A percentile compares a stretch with the other conserved stretches of the same genome.
These are phyloP conservation scores for Cryomyces antarcticus DNA, from an alignment of 495 filamentous ascomycete genomes.

Conservation along the genomic window DNA sequence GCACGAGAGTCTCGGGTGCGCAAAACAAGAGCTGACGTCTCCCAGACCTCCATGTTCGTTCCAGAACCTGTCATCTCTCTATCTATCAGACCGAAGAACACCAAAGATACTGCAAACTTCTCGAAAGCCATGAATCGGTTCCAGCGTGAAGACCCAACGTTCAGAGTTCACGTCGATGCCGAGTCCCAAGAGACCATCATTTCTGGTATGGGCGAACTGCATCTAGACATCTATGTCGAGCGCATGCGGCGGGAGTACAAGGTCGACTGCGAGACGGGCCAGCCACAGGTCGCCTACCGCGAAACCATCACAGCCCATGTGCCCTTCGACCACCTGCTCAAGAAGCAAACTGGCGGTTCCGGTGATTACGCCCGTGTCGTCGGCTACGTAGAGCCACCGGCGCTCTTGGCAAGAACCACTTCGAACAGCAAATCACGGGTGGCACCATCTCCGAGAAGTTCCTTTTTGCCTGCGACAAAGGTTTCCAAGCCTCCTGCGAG, in stretches of 20 bases:
- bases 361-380: slow-evolving; percentile 91
- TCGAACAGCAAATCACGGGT: slow-evolving; percentile 70
- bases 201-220: slow-evolving; percentile 94
- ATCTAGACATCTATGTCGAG: slow-evolving; percentile 95
- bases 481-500: slow-evolving; percentile 65
- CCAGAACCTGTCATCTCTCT: slow-evolving; percentile 96
- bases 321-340: slow-evolving; percentile 81
- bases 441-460: slow-evolving; percentile 93
- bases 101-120: slow-evolving; percentile 84
- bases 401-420: slow-evolving; percentile 52
- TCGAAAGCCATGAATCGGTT: slow-evolving; percentile 97
- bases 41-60: slow-evolving; percentile 78
- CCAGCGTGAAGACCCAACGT: slow-evolving; percentile 96
- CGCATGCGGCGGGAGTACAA: slow-evolving; percentile 95
- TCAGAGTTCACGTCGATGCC: slow-evolving; percentile 76
- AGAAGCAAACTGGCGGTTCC: slow-evolving; percentile 89
- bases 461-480: slow-evolving; percentile 88
- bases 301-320: slow-evolving; percentile 68
- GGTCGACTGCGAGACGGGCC: slow-evolving; percentile 85
- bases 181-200: slow-evolving; percentile 94
- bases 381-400: slow-evolving; percentile 75
- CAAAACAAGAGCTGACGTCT: slow-evolving; percentile 2
- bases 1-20: not conserved
- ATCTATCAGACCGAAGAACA: slow-evolving; percentile 90
- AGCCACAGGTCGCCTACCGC: slow-evolving; percentile 93